Conservation (phyloP, 345 rosid species). For the Lepidium didymum region DNA sequence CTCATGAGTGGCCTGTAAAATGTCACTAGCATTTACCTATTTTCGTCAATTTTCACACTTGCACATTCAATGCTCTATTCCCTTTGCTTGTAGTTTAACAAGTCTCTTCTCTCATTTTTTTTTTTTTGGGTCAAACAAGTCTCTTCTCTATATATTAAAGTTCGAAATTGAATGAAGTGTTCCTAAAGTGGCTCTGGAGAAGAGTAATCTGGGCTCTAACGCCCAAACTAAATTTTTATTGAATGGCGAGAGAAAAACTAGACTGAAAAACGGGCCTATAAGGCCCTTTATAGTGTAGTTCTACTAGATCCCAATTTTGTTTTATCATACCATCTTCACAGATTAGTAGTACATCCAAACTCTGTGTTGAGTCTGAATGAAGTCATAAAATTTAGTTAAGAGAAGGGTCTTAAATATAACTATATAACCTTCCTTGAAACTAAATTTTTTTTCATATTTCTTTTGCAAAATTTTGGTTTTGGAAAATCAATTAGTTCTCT, state of each 20-base stretch:
- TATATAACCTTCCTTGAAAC: too few relatives aligned
- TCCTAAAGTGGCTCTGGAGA: neutral
- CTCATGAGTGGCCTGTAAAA: conserved; percentile 1
- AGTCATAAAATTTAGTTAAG: too few relatives aligned
- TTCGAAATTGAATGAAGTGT: neutral
- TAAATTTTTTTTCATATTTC: too few relatives aligned
- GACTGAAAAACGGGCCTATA: neutral
- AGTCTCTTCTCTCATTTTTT: neutral
- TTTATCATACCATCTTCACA: neutral
- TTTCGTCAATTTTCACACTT: conserved; percentile 10
- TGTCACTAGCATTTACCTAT: neutral
- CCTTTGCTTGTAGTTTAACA: neutral
- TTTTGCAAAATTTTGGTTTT: too few relatives aligned
- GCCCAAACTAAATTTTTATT: neutral
- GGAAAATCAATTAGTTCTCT: too few relatives aligned
- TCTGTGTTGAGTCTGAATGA: neutral
- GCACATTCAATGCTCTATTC: conserved; percentile 5
- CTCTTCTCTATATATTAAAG: neutral
- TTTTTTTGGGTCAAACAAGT: too few relatives aligned
- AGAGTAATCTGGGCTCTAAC: neutral
- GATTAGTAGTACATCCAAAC: neutral
- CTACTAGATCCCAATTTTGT: neutral
- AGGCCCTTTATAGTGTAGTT: neutral
- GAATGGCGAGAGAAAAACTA: neutral
- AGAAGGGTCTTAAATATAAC: too few relatives aligned